phyloP scores from a whole-genome alignment of 805 yeast species.

The Saturnispora sanitii region DNA sequence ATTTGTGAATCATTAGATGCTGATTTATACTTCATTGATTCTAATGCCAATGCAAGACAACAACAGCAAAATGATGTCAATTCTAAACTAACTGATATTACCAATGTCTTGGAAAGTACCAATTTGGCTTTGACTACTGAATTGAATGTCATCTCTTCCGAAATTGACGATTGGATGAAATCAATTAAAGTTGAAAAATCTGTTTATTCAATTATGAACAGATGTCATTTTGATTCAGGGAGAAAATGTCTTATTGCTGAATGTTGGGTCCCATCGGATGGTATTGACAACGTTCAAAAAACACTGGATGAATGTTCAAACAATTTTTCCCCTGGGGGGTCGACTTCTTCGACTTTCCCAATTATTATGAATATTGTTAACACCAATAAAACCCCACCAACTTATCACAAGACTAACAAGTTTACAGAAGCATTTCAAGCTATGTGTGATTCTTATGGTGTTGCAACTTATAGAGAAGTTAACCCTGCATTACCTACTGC shows the following conservation, averaged over 20 bases:
- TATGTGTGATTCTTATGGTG: constrained; percentile 92
- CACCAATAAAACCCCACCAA: constrained; percentile 86
- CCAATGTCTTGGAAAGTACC: constrained; percentile 38
- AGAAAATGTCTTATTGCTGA: constrained; percentile 61
- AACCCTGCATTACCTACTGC: constrained; percentile 69
- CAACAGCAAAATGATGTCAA: constrained; percentile 34
- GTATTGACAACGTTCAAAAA: constrained; percentile 35
- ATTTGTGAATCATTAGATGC: constrained; percentile 91
- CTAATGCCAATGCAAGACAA: constrained; percentile 29
- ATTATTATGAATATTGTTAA: constrained; percentile 43
- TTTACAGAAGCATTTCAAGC: constrained; percentile 88
- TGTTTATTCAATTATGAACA: constrained; percentile 50
- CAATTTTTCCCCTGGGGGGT: constrained; percentile 15
- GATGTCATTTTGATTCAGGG: constrained; percentile 57
- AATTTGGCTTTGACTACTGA: constrained; percentile 53
- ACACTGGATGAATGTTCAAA: constrained; percentile 33
- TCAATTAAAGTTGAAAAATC: constrained; percentile 44
- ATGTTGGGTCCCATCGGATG: constrained; percentile 64
- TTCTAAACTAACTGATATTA: constrained; percentile 42
- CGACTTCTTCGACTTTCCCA: constrained; percentile 19
- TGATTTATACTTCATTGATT: constrained; percentile 53
- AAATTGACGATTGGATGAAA: constrained; percentile 51
- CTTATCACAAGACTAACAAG: constrained; percentile 89
- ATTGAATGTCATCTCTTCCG: constrained; percentile 52
- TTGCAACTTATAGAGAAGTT: constrained; percentile 70